Base-by-base conservation (phyloP, 371 early-diverging fungal species). In the Cokeromyces recurvatus region DNA sequence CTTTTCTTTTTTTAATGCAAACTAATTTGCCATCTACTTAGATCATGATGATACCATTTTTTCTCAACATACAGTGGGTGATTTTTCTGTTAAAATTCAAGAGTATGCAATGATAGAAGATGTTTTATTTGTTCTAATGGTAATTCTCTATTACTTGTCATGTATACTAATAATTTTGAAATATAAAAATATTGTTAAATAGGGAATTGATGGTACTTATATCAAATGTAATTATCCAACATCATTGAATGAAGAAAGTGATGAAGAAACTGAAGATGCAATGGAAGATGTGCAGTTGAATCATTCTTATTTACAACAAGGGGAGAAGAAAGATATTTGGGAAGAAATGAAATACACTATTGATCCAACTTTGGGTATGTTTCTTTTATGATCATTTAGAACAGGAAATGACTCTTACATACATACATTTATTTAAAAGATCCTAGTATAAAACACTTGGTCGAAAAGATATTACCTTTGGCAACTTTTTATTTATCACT, bases 81-180 rank as follows among this genome's bases (percentile, higher is more conserved):
- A 53, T 9, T 62, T 57, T 41, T 64, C 67, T 2, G 55, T 51
- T 2, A 65, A 60, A 35, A 65, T 81, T 39, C 96, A 95, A 57
- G 93, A 95, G 67, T 77, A 78, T 57, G 77, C 82, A 0, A 71
- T 92, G 15, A 85, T 95, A 17, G 92, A 95, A 49, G 96, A 95
- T 53, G 55, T 94, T 0, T 66, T 94, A 32, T 92, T 82, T 54
- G 81, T 90, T n/a, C 64, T 94, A 57, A 78, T 91, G 79, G 94
- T 89, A n/a, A n/a, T n/a, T n/a, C n/a, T n/a, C n/a, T n/a, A n/a
- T n/a, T n/a, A n/a, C n/a, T n/a, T n/a, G n/a, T n/a, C n/a, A n/a
- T n/a, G n/a, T n/a, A n/a, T n/a, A n/a, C n/a, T n/a, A n/a, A n/a
- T n/a, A n/a, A n/a, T n/a, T n/a, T n/a, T n/a, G n/a, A n/a, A n/a